A percentile compares a stretch with the other conserved stretches of the same genome.
Evolutionary conservation across 805 yeast genomes (phyloP).

Genomic region (Teunomyces atbi): DNA sequence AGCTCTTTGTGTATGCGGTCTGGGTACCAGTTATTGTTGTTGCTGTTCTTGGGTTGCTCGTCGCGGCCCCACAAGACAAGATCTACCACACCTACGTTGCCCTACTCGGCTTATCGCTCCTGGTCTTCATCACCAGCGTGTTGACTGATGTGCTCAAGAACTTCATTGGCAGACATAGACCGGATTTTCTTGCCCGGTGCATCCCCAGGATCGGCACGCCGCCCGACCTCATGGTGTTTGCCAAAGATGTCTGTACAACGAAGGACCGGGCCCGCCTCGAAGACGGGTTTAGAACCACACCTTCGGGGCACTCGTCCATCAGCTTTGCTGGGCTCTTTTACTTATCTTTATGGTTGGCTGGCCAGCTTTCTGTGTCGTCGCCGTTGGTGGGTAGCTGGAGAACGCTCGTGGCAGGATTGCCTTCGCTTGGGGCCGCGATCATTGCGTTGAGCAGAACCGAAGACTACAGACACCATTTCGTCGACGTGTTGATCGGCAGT

Average conservation of each 20-base stretch:
- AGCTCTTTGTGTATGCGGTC: constrained; percentile 28
- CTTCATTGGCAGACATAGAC: constrained; percentile 30
- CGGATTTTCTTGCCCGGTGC: constrained; percentile 34
- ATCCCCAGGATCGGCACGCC: constrained; percentile 28
- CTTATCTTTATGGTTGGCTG: constrained; percentile 61
- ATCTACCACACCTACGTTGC: constrained; percentile 36
- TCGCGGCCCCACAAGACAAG: constrained; percentile 53
- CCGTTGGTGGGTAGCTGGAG: constrained; percentile 63
- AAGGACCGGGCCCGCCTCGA: constrained; percentile 30
- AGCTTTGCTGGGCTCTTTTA: constrained; percentile 40
- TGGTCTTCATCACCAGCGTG: constrained; percentile 30
- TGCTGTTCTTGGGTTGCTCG: constrained; percentile 18
- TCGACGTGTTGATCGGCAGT: constrained; percentile 78
- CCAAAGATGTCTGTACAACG: constrained; percentile 50
- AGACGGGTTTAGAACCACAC: constrained; percentile 44
- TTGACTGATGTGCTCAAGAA: constrained; percentile 37
- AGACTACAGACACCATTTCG: constrained; percentile 91
- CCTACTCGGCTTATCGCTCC: constrained; percentile 27
- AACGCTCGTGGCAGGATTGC: constrained; percentile 49
- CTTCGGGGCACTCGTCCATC: constrained; percentile 41
- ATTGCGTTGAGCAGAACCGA: constrained; percentile 85
- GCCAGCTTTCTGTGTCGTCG: constrained; percentile 53
- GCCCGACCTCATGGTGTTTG: constrained; percentile 21
- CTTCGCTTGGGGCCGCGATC: constrained; percentile 64
- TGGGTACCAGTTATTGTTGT: constrained; percentile 24